phyloP scores from a whole-genome alignment of 73 alveolate species.

The Tetrahymena borealis region DNA sequence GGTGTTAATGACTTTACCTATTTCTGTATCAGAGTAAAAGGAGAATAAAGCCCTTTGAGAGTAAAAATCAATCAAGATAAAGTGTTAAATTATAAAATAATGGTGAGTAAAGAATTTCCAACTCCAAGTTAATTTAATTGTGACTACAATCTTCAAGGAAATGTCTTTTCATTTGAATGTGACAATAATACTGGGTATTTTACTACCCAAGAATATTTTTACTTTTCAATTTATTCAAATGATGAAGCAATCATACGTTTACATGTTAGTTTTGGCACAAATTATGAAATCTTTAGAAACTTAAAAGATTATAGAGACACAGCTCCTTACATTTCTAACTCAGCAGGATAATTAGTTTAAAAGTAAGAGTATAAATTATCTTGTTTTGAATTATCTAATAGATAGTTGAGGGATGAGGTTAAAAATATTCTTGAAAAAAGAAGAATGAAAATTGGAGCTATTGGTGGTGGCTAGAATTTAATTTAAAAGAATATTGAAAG shows the following conservation, averaged over 20 bases:
- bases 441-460: neutral
- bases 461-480: neutral
- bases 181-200: neutral
- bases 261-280: neutral
- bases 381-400: neutral
- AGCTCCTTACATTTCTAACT: neutral
- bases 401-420: neutral
- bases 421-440: neutral
- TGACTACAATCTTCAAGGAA: neutral
- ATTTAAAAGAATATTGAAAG: neutral
- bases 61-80: neutral
- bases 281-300: neutral
- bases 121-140: neutral
- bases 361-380: neutral
- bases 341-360: neutral
- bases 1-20: neutral
- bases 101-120: neutral
- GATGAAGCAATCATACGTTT: neutral
- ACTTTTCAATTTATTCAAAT: neutral
- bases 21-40: neutral
- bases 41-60: neutral
- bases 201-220: neutral
- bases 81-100: neutral
- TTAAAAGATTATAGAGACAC: neutral
- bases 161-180: neutral